A percentile compares a stretch with the other conserved stretches of the same genome.
Conservation (phyloP, 2,329 filamentous ascomycete species). For the Penicillium sp. region DNA sequence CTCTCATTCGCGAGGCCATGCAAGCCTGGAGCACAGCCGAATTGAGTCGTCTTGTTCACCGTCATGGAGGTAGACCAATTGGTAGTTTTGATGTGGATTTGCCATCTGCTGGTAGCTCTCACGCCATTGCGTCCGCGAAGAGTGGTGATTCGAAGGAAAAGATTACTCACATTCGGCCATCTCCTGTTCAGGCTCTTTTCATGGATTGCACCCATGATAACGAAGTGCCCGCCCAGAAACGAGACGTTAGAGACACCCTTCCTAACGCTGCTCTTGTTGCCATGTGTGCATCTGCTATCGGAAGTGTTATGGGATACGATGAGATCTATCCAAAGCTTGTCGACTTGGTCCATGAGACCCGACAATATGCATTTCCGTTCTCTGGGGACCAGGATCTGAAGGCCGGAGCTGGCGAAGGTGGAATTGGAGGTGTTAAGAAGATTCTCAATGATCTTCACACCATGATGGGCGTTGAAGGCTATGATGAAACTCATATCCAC, state of each 20-base stretch:
- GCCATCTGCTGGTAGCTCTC: conserved; percentile 65
- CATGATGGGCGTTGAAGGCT: conserved; percentile 92
- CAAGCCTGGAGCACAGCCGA: conserved; percentile 96
- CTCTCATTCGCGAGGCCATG: conserved; percentile 96
- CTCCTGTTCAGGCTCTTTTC: conserved; percentile 88
- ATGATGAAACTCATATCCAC: conserved; percentile 94
- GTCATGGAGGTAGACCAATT: conserved; percentile 90
- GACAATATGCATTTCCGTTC: conserved; percentile 78
- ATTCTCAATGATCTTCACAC: conserved; percentile 93
- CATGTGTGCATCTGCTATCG: conserved; percentile 93
- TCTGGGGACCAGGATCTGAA: conserved; percentile 59
- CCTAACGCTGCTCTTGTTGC: conserved; percentile 91
- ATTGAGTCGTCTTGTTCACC: conserved; percentile 88
- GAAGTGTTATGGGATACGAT: conserved; percentile 97
- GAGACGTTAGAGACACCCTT: conserved; percentile 90
- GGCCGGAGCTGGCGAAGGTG: conserved; percentile 72
- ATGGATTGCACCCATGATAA: conserved; percentile 99
- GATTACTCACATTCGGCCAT: conserved; percentile 81
- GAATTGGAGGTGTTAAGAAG: conserved; percentile 89
- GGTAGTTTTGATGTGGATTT: conserved; percentile 97
- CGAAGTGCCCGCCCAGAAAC: conserved; percentile 91
- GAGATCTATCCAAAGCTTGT: conserved; percentile 92
- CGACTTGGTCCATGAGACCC: conserved; percentile 88
- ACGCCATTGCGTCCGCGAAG: conserved; percentile 40
- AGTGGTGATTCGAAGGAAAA: conserved; percentile 57